Evolutionary conservation across 2,329 filamentous ascomycete species (phyloP).

Genomic region (Colletotrichum neosansevieriae): DNA sequence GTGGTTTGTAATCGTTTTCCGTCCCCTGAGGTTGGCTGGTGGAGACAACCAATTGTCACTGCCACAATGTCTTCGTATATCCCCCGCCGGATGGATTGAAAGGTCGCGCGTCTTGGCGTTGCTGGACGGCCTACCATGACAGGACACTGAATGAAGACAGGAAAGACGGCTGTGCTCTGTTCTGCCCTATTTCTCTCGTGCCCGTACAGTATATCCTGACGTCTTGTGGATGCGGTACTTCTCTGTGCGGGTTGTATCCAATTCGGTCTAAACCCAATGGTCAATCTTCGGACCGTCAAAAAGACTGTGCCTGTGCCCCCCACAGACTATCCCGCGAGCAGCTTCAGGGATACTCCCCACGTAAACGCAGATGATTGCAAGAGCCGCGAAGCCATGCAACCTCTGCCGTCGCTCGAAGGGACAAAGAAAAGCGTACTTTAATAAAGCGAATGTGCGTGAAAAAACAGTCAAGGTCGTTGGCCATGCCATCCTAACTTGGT

Average conservation of each 20-base stretch:
- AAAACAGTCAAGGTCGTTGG: slow-evolving; percentile 5
- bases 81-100: slow-evolving; percentile 2
- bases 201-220: no score
- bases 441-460: neutral
- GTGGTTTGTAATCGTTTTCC: neutral
- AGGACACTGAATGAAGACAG: neutral
- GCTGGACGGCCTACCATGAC: neutral
- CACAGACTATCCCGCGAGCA: neutral
- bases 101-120: neutral
- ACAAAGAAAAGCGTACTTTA: neutral
- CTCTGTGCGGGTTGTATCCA: neutral
- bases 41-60: slow-evolving; percentile 22
- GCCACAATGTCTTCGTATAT: slow-evolving; percentile 23
- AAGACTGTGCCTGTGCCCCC: neutral
- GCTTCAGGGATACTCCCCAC: no score
- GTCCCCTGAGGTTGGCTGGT: slow-evolving; percentile 7
- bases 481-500: slow-evolving; percentile 3
- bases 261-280: neutral
- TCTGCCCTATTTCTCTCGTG: no score
- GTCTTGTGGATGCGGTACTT: neutral
- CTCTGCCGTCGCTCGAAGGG: slow-evolving; percentile 1
- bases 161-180: no score
- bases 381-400: slow-evolving; percentile 24
- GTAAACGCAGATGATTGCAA: slow-evolving; percentile 15
- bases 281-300: neutral